Percentiles rank a stretch among this genome's conserved stretches.
phyloP scores from a whole-genome alignment of 768 basidiomycete species.

The Pleurotus salmoneostramineus region DNA sequence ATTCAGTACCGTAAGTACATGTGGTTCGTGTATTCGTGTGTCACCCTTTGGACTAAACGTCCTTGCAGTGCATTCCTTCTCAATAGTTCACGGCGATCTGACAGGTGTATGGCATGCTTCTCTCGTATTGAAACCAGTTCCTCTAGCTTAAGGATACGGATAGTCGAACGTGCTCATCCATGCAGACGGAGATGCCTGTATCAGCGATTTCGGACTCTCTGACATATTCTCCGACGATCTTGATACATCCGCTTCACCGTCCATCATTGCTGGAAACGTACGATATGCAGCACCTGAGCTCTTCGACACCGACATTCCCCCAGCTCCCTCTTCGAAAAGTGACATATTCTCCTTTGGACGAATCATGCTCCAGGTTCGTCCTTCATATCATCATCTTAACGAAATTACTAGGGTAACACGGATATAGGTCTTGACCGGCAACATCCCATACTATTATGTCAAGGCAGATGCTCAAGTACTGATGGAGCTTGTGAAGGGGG shows the following conservation, averaged over 20 bases:
- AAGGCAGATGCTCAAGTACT: conserved; percentile 5
- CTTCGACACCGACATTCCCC: conserved; percentile 14
- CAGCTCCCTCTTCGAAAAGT: conserved; percentile 12
- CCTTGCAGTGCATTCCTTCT: conserved; percentile 12
- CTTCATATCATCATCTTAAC: not conserved
- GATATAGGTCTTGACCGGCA: conserved; percentile 5
- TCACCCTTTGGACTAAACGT: not conserved
- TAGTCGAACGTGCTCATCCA: conserved; percentile 34
- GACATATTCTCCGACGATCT: conserved; percentile 18
- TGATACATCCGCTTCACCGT: conserved; percentile 18
- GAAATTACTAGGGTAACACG: not conserved
- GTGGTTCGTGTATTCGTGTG: not conserved
- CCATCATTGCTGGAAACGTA: conserved; percentile 23
- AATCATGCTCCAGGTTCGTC: conserved; percentile 19
- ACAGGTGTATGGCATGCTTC: conserved; percentile 20
- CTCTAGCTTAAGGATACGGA: not conserved
- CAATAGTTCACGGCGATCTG: conserved; percentile 28
- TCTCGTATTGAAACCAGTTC: not conserved
- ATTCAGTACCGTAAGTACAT: conserved; percentile 7
- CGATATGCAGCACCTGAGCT: conserved; percentile 33
- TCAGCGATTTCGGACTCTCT: conserved; percentile 34
- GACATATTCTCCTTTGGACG: conserved; percentile 36
- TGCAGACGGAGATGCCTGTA: conserved; percentile 22
- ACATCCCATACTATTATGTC: conserved; percentile 10
- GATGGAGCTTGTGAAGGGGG: conserved; percentile 4